A percentile compares a stretch with the other conserved stretches of the same genome.
Conservation (phyloP, 192 early-diverging fungal species). For the Umbelopsis sp. region DNA sequence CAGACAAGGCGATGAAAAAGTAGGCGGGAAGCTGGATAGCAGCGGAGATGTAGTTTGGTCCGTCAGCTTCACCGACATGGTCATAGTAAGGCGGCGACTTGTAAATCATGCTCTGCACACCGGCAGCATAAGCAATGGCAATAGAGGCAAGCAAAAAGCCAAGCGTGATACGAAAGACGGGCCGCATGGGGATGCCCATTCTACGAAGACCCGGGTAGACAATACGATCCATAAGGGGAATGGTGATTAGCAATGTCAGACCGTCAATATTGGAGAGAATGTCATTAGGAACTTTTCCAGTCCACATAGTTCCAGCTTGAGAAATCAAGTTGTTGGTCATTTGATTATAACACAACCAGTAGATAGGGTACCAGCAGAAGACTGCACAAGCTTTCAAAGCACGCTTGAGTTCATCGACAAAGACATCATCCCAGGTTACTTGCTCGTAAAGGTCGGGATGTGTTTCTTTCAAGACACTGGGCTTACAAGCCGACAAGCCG, state of each 20-base stretch:
- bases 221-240: slow-evolving; percentile 68
- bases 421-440: slow-evolving; percentile 69
- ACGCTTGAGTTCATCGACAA: slow-evolving; percentile 67
- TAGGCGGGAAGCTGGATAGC: slow-evolving; percentile 59
- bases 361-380: slow-evolving; percentile 72
- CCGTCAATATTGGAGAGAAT: slow-evolving; percentile 69
- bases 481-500: slow-evolving; percentile 65
- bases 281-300: slow-evolving; percentile 62
- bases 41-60: slow-evolving; percentile 57
- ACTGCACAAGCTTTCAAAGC: slow-evolving; percentile 67
- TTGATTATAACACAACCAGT: slow-evolving; percentile 74
- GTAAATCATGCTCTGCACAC: slow-evolving; percentile 67
- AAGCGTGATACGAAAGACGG: slow-evolving; percentile 65
- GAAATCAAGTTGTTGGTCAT: slow-evolving; percentile 68
- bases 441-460: slow-evolving; percentile 25
- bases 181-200: slow-evolving; percentile 54
- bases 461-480: slow-evolving; percentile 46
- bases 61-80: slow-evolving; percentile 22
- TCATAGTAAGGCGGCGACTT: slow-evolving; percentile 55
- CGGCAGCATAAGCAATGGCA: slow-evolving; percentile 64
- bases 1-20: slow-evolving; percentile 63
- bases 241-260: slow-evolving; percentile 64
- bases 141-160: slow-evolving; percentile 63
- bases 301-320: slow-evolving; percentile 63
- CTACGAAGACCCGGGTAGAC: slow-evolving; percentile 63